Conservation (phyloP, 768 basidiomycete species). For the Clitopilus hobsonii region DNA sequence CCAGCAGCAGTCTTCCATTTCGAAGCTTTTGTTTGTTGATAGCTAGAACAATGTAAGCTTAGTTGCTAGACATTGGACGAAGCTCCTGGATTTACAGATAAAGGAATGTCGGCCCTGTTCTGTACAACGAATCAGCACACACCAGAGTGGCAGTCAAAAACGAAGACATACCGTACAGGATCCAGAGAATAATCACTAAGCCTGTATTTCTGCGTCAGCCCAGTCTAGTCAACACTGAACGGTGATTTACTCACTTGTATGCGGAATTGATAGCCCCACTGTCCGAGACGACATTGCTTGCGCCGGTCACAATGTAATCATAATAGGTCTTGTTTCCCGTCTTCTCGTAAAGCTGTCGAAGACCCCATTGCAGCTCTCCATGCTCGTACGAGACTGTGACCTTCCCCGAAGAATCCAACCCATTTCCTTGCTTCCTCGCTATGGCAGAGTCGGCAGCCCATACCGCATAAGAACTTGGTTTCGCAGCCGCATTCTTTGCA, state of each 20-base stretch:
- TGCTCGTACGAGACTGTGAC: constrained; percentile 36
- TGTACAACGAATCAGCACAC: constrained; percentile 5
- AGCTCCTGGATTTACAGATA: constrained; percentile 24
- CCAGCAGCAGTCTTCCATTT: constrained; percentile 39
- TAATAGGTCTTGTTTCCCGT: constrained; percentile 38
- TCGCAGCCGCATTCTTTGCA: constrained; percentile 11
- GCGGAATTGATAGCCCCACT: constrained; percentile 34
- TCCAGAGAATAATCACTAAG: constrained; percentile 28
- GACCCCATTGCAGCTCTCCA: constrained; percentile 34
- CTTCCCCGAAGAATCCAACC: constrained; percentile 24
- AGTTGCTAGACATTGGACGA: too few species aligned
- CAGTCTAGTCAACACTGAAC: not conserved
- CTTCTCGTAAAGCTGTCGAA: constrained; percentile 32
- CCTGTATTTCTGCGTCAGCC: constrained; percentile 11
- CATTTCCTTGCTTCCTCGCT: constrained; percentile 38
- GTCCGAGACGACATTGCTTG: constrained; percentile 30
- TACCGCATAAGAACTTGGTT: constrained; percentile 33
- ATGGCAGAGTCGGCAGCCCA: constrained; percentile 46
- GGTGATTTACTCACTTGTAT: constrained; percentile 25
- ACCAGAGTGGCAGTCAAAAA: not conserved
- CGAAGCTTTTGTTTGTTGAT: constrained; percentile 25
- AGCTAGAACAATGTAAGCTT: too few species aligned
- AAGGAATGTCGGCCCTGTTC: constrained; percentile 35
- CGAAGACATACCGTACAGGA: constrained; percentile 25
- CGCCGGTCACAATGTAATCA: constrained; percentile 33